Conservation (phyloP, 1,284 basidiomycete species). For the Xanthoconium separans region DNA sequence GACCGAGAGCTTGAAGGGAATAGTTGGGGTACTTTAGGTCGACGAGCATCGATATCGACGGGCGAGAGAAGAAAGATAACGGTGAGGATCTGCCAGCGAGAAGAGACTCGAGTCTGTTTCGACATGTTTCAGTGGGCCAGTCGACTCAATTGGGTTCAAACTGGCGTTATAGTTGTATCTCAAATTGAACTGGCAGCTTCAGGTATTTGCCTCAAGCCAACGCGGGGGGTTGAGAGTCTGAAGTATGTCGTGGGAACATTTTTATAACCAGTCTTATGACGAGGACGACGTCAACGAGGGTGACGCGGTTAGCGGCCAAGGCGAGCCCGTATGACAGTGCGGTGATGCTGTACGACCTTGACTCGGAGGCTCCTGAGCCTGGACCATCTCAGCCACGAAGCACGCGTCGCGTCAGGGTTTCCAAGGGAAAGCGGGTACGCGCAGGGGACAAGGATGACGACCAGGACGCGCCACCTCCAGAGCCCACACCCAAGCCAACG, state of each 20-base stretch:
- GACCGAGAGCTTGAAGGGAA: too few species aligned
- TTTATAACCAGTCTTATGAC: slow-evolving; percentile 8
- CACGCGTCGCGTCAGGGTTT: slow-evolving; percentile 34
- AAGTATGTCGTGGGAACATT: slow-evolving; percentile 7
- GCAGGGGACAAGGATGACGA: background rate
- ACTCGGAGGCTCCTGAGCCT: background rate
- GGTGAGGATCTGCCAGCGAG: too few species aligned
- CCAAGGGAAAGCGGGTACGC: background rate
- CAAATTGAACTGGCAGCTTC: too few species aligned
- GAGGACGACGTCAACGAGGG: slow-evolving; percentile 12
- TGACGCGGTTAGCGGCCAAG: slow-evolving; percentile 35
- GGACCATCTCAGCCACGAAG: slow-evolving; percentile 21
- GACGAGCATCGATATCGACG: too few species aligned
- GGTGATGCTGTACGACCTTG: slow-evolving; percentile 40
- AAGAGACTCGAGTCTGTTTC: too few species aligned
- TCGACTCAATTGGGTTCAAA: too few species aligned
- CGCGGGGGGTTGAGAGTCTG: too few species aligned
- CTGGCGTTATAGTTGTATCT: too few species aligned
- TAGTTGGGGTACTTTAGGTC: too few species aligned
- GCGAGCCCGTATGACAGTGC: slow-evolving; percentile 43
- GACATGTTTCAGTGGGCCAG: too few species aligned
- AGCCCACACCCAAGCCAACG: background rate
- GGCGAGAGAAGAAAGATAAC: too few species aligned
- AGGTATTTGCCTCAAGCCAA: too few species aligned
- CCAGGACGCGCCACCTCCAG: background rate